Base-by-base conservation (phyloP, 768 basidiomycete species). In the Xerocomus spinulosus region DNA sequence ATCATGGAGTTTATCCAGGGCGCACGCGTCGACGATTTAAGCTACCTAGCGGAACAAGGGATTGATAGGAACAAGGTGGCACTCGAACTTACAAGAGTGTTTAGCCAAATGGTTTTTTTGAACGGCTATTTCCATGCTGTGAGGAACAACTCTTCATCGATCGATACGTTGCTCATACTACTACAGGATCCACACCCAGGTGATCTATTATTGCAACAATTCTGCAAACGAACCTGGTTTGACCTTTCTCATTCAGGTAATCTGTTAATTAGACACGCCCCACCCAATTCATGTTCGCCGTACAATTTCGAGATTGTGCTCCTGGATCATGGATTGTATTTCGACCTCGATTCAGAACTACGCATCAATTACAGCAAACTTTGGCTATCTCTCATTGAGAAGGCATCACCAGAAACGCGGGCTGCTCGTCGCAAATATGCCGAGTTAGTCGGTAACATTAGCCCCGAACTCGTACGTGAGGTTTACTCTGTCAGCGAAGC, bases 241-340 rank as follows among this genome's bases (percentile, higher is more conserved):
- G 10, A 48, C 20, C 4, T 25, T 41, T 34, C 30, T 34, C 14
- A 20, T 8, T 42, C 58, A 79, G 94, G 94, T 5, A 98, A 98
- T 65, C 73, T 99, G 21, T 74, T 98, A 24, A 96, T 99, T 38
- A 82, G 96, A 46, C 82, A 87, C 2, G 79, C 85, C 6, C 76
- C 78, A 7, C 54, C 60, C 14, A 54, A 51, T 3, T 87, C 90
- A 1, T 77, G 72, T 48, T 92, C 90, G 9, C 89, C 91, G 0
- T 89, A 89, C 69, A 97, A 97, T 63, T 98, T 98, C 57, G 96
- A 99, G 62, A 87, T 97, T 42, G 93, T 91, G 21, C 76, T 98
- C 1, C 73, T 99, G 51, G 96, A 99, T 61, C 94, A 97, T 55
- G 95, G 91, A 4, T 71, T 92, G 15, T 95, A 97, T 67, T 97